Evolutionary conservation across 495 filamentous ascomycete species (phyloP).

Genomic region (Chaetomium cochliodes): DNA sequence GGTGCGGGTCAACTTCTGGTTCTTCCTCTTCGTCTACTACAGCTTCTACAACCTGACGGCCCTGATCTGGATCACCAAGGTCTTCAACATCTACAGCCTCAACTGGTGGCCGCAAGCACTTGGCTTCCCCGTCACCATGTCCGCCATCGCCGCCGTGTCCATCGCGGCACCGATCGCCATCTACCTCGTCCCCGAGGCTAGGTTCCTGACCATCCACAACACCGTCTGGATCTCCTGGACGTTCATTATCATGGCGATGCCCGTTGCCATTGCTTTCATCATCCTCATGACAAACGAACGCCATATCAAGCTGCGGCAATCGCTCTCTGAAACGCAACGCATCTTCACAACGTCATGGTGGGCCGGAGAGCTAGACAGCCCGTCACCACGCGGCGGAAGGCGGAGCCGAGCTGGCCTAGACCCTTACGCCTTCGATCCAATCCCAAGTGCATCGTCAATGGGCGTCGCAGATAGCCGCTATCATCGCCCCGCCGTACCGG

Average conservation of each 20-base stretch:
- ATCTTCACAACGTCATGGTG: constrained; percentile 63
- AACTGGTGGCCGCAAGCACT: constrained; percentile 63
- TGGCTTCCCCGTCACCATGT: constrained; percentile 58
- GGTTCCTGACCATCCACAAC: constrained; percentile 54
- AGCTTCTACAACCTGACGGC: constrained; percentile 63
- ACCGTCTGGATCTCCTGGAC: constrained; percentile 64
- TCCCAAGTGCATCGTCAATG: constrained; percentile 30
- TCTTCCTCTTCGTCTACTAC: constrained; percentile 65
- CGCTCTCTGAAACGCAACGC: constrained; percentile 60
- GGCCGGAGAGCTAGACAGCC: constrained; percentile 51
- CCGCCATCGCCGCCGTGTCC: constrained; percentile 54
- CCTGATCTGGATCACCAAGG: constrained; percentile 65
- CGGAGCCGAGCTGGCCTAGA: constrained; percentile 36
- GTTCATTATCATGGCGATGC: constrained; percentile 63
- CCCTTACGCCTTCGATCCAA: constrained; percentile 31
- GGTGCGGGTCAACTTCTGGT: constrained; percentile 65
- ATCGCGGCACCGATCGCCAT: constrained; percentile 56
- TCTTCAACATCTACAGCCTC: constrained; percentile 65
- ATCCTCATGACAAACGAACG: constrained; percentile 60
- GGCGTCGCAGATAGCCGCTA: constrained; percentile 27
- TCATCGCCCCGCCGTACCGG: constrained; percentile 31
- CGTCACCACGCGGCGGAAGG: constrained; percentile 36
- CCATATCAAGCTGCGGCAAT: constrained; percentile 53
- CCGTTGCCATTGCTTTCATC: constrained; percentile 57
- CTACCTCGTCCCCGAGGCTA: constrained; percentile 51